Percentiles rank a stretch among this genome's conserved stretches.
These are phyloP conservation scores for Bacterosira constricta DNA, from an alignment of 108 stramenopile species.

Conservation along the genomic window DNA sequence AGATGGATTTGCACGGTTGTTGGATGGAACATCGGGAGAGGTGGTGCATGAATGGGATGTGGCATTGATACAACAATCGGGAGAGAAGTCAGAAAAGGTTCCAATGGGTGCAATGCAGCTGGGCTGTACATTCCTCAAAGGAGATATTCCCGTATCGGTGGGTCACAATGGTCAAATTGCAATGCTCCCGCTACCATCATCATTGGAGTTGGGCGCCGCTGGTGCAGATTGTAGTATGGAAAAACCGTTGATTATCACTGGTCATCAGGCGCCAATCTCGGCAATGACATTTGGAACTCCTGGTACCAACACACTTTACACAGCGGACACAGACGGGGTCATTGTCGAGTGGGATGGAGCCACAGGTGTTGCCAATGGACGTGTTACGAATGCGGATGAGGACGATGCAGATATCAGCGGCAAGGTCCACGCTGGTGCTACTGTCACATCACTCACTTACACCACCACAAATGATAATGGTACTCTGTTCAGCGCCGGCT, in stretches of 20 bases:
- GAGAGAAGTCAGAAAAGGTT: conserved; percentile 50
- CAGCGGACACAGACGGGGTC: conserved; percentile 92
- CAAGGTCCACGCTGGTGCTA: conserved; percentile 79
- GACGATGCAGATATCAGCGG: conserved; percentile 53
- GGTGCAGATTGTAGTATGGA: conserved; percentile 17
- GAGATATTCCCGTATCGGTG: conserved; percentile 72
- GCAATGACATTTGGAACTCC: conserved; percentile 75
- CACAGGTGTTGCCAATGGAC: conserved; percentile 42
- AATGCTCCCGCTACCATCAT: conserved; percentile 55
- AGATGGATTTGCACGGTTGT: conserved; percentile 90
- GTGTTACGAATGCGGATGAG: conserved; percentile 10
- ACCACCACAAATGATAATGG: conserved; percentile 5
- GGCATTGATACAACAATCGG: conserved; percentile 54
- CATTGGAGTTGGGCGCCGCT: conserved; percentile 4
- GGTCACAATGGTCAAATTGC: conserved; percentile 86
- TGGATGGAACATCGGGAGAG: conserved; percentile 47
- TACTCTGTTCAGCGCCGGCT: conserved; percentile 80
- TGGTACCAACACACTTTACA: conserved; percentile 66
- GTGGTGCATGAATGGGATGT: conserved; percentile 68
- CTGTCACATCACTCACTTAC: conserved; percentile 56
- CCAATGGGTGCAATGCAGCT: conserved; percentile 77
- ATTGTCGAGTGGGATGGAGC: conserved; percentile 82
- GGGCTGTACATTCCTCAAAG: conserved; percentile 75
- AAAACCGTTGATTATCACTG: conserved; percentile 59
- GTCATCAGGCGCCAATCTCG: conserved; percentile 85